Base-by-base conservation (phyloP, 2,329 filamentous ascomycete species). In the Fusarium nematophilum region DNA sequence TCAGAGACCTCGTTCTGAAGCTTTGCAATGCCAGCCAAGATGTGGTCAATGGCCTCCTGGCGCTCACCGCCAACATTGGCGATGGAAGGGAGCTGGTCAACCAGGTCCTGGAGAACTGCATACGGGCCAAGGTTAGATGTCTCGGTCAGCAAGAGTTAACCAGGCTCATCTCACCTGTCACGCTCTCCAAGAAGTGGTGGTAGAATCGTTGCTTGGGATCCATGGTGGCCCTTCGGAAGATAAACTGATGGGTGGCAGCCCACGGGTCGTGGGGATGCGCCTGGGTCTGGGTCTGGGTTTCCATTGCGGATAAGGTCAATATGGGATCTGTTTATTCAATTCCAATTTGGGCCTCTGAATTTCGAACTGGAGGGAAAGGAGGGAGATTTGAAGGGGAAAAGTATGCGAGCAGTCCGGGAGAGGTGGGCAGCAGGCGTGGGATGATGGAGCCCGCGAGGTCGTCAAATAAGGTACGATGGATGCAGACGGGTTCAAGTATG, bases 1-100 rank as follows among this genome's bases (percentile, higher is more conserved):
- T 97, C 93, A 64, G 91, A 89, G 31, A 97, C 91, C 67, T 95
- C 89, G 62, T 90, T 90, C 2, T 92, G 93, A 13, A 98, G 83
- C 53, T 87, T 86, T 25, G 91, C 88, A 68, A 98, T 95, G 59
- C 87, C 86, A 13, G 90, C 87, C 11, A 96, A 83, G 64, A 93
- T 90, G 68, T 91, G 86, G 65, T 97, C 93, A 39, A 90, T 87
- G 45, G 91, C 91, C 72, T 94, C 89, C 59, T 90, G 86, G 36
- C 92, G 89, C 75, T 95, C 92, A 57, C 90, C 90, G 4, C 65
- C 90, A 1, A 89, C 77, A 10, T 84, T 74, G 11, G 89, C 82
- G 17, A 87, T 81, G 42, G 85, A 82, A 17, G 83, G 79, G 2
- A 97, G 84, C 46, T 84, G 83, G 45, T 83, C 81, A 75, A 97